phyloP scores from a whole-genome alignment of 2,329 filamentous ascomycete species.

The Colletotrichum euphorbiae region DNA sequence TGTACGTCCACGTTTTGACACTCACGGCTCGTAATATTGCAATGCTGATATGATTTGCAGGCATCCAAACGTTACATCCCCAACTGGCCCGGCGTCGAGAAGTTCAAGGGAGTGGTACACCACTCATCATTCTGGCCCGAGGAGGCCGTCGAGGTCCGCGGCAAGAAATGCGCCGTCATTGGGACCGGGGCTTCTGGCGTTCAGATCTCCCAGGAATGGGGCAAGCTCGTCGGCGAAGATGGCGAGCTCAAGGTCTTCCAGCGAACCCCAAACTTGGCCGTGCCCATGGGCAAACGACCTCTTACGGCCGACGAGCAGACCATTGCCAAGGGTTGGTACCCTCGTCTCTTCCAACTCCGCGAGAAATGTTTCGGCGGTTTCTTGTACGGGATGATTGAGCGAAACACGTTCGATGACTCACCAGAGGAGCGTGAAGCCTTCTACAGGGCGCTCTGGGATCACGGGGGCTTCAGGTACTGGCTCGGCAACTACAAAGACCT shows the following conservation, averaged over 20 bases:
- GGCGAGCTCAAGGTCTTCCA: constrained; percentile 71
- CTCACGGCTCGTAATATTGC: accelerated
- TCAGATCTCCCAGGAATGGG: constrained; percentile 72
- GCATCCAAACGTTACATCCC: constrained; percentile 72
- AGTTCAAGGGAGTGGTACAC: constrained; percentile 69
- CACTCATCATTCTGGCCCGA: constrained; percentile 73
- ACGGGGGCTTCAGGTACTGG: constrained; percentile 68
- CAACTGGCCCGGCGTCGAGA: constrained; percentile 68
- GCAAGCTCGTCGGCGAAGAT: constrained; percentile 54
- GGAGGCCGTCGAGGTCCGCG: constrained; percentile 64
- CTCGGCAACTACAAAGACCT: constrained; percentile 66
- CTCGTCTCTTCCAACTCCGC: constrained; percentile 63
- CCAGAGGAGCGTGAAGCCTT: constrained; percentile 61
- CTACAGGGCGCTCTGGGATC: constrained; percentile 61
- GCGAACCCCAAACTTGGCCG: constrained; percentile 73
- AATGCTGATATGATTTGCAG: constrained; percentile 40
- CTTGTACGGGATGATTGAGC: constrained; percentile 65
- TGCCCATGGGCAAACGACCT: constrained; percentile 63
- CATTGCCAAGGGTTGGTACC: constrained; percentile 56
- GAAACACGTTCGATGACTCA: constrained; percentile 66
- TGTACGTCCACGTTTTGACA: constrained; percentile 43
- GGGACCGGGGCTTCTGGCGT: constrained; percentile 75
- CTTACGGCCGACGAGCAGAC: constrained; percentile 62
- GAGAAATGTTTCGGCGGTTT: constrained; percentile 68
- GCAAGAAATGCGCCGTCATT: constrained; percentile 71